Evolutionary conservation across 2,329 filamentous ascomycete species (phyloP).

Genomic region (Botrytis squamosa): DNA sequence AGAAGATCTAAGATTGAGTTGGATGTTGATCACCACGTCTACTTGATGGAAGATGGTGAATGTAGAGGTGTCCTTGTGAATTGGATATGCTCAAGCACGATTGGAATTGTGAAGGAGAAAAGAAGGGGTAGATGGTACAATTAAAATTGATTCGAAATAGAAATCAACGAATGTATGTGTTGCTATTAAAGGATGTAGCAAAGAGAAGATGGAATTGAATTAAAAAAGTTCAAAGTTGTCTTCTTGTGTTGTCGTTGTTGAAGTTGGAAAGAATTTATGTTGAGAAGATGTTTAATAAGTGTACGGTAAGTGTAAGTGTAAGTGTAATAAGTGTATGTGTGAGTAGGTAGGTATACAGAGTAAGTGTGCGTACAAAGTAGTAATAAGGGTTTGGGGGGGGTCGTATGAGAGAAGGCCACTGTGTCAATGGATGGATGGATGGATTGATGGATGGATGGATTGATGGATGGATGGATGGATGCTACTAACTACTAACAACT

Average conservation of each 20-base stretch:
- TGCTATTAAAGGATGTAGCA: constrained; percentile 12
- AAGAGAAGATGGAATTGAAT: not conserved
- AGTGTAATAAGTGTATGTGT: not conserved
- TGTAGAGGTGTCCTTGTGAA: constrained; percentile 9
- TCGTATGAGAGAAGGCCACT: not conserved
- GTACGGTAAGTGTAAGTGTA: not conserved
- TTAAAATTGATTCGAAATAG: constrained; percentile 6
- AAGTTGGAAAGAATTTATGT: not conserved
- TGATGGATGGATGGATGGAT: not conserved
- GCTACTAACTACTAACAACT: not conserved
- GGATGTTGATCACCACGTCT: not conserved
- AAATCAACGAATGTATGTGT: constrained; percentile 8
- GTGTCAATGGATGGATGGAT: not conserved
- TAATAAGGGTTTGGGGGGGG: not conserved
- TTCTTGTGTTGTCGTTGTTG: not conserved
- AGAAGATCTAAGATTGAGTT: not conserved
- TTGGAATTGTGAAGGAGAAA: not conserved
- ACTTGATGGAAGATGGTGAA: not conserved
- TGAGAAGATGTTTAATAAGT: not conserved
- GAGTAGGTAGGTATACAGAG: not conserved
- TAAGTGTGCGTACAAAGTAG: not conserved
- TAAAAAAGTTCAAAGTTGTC: not conserved
- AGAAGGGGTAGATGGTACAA: not conserved
- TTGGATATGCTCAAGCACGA: not conserved
- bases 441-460: not conserved